Conservation (phyloP, 192 early-diverging fungal genomes). For the Radiomyces spectabilis region DNA sequence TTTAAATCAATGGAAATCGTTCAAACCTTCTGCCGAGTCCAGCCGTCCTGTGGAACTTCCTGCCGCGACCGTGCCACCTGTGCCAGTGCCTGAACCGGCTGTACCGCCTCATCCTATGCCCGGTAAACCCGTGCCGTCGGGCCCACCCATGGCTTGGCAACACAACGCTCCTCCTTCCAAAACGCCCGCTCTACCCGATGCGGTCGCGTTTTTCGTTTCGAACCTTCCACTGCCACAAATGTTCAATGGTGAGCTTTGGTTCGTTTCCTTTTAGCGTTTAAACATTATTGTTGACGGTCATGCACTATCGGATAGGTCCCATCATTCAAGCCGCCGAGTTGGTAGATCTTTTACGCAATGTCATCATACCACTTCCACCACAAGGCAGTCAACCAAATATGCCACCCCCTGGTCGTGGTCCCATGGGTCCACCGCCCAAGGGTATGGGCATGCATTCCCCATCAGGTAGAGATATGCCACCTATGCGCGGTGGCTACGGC, state of each 20-base stretch:
- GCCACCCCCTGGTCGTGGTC: constrained; percentile 5
- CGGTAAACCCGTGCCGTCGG: constrained; percentile 4
- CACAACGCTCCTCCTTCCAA: background rate
- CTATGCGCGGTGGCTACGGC: constrained; percentile 10
- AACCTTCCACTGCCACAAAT: constrained; percentile 32
- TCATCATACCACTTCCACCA: constrained; percentile 34
- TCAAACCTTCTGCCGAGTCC: constrained; percentile 38
- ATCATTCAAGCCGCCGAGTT: constrained; percentile 29
- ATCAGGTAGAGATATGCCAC: constrained; percentile 6
- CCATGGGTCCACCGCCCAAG: background rate
- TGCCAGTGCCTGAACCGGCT: background rate
- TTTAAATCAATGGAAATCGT: constrained; percentile 58
- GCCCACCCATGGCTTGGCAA: background rate
- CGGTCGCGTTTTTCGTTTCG: constrained; percentile 36
- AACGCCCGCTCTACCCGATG: constrained; percentile 30
- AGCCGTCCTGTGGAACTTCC: constrained; percentile 6
- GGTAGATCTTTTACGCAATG: constrained; percentile 33
- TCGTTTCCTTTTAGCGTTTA: background rate
- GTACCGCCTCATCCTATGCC: background rate
- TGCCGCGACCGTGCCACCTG: background rate
- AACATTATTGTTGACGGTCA: background rate
- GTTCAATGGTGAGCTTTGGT: constrained; percentile 28
- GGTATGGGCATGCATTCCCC: constrained; percentile 18
- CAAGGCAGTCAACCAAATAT: background rate
- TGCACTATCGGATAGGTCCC: constrained; percentile 11